phyloP scores from a whole-genome alignment of 441 rosid genomes.

The Mallotus japonicus region DNA sequence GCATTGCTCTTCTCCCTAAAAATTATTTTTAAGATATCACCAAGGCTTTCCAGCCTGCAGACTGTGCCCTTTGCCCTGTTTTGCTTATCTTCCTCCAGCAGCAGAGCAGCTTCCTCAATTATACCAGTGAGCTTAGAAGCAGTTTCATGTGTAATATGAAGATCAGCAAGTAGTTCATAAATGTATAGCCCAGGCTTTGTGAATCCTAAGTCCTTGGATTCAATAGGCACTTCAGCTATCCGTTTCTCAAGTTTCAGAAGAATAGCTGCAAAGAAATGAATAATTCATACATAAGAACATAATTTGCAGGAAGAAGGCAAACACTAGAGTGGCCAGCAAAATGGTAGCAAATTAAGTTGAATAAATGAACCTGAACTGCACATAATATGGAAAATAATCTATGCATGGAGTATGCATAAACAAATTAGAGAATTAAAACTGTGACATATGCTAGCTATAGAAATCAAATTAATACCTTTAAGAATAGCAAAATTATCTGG shows the following conservation, averaged over 20 bases:
- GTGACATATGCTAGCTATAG: constrained; percentile 7
- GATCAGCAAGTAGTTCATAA: constrained; percentile 73
- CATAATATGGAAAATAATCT: constrained; percentile 5
- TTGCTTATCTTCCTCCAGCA: constrained; percentile 77
- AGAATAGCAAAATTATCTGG: constrained; percentile 95
- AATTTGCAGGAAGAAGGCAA: constrained; percentile 9
- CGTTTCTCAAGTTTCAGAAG: constrained; percentile 86
- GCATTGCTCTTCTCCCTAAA: constrained; percentile 59
- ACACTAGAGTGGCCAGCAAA: constrained; percentile 9
- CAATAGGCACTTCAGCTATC: constrained; percentile 80
- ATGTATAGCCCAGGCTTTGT: constrained; percentile 93
- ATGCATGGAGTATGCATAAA: neutral
- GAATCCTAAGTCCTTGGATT: constrained; percentile 75
- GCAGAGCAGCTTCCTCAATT: constrained; percentile 70
- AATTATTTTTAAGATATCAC: constrained; percentile 66
- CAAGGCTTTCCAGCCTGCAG: constrained; percentile 78
- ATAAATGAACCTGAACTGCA: constrained; percentile 17
- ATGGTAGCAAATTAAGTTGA: constrained; percentile 11
- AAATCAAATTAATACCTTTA: constrained; percentile 50
- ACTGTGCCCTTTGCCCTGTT: constrained; percentile 41
- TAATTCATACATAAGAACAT: constrained; percentile 20
- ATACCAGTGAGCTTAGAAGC: constrained; percentile 66
- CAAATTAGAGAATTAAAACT: neutral
- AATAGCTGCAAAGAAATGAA: constrained; percentile 57
- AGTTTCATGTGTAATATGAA: constrained; percentile 78